Evolutionary conservation across 345 rosid species (phyloP).

Genomic region (Brassica napus): Da-Ae NC_063451.1:44288501-44289000

Average conservation of each 20-base stretch:
- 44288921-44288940: conserved; percentile 7
- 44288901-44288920: conserved; percentile 2
- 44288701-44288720: conserved; percentile 33
- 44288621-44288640: conserved; percentile 31
- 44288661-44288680: conserved; percentile 20
- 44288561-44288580: neutral
- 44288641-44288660: conserved; percentile 27
- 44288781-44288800: conserved; percentile 32
- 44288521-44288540: neutral
- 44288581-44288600: conserved; percentile 1
- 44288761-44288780: conserved; percentile 36
- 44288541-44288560: neutral
- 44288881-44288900: neutral
- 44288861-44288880: neutral
- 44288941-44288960: neutral
- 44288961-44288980: neutral
- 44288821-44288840: conserved; percentile 33
- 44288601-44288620: conserved; percentile 24
- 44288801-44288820: conserved; percentile 33
- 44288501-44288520: neutral
- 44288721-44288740: conserved; percentile 26
- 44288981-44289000: conserved; percentile 14
- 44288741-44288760: conserved; percentile 24
- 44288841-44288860: conserved; percentile 13
- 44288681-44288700: neutral